Conservation (phyloP, 176 grass and related monocot genomes). For the Musa troglodytarum region DNA sequence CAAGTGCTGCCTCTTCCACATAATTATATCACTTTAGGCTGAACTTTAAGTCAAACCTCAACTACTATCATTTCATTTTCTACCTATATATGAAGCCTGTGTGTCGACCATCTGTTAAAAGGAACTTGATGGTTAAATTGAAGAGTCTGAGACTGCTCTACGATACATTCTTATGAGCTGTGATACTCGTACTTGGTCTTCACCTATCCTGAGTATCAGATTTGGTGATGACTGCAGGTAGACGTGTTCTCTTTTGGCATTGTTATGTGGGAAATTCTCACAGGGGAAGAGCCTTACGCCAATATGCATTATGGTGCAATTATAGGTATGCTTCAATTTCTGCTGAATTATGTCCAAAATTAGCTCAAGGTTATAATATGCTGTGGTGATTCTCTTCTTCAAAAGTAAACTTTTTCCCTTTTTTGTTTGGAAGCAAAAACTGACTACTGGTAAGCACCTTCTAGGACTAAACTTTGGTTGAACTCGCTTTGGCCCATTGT, state of each 20-base stretch:
- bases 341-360: too few relatives aligned
- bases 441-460: too few relatives aligned
- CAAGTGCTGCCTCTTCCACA: not conserved
- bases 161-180: not conserved
- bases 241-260: conserved; percentile 6
- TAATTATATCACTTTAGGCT: not conserved
- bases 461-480: too few relatives aligned
- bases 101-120: too few relatives aligned
- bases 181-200: not conserved
- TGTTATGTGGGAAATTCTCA: conserved; percentile 11
- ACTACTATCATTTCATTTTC: too few relatives aligned
- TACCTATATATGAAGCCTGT: too few relatives aligned
- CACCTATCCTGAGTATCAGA: not conserved
- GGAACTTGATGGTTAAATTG: not conserved
- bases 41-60: not conserved
- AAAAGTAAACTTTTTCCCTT: too few relatives aligned
- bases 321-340: not conserved
- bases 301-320: conserved; percentile 9
- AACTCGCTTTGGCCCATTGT: too few relatives aligned
- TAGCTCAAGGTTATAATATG: too few relatives aligned
- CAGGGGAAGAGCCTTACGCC: conserved; percentile 5
- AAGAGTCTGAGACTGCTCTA: not conserved
- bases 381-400: too few relatives aligned
- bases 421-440: too few relatives aligned
- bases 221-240: conserved; percentile 2